Conservation (phyloP, 2,329 filamentous ascomycete genomes). For the Fusarium poae region DNA sequence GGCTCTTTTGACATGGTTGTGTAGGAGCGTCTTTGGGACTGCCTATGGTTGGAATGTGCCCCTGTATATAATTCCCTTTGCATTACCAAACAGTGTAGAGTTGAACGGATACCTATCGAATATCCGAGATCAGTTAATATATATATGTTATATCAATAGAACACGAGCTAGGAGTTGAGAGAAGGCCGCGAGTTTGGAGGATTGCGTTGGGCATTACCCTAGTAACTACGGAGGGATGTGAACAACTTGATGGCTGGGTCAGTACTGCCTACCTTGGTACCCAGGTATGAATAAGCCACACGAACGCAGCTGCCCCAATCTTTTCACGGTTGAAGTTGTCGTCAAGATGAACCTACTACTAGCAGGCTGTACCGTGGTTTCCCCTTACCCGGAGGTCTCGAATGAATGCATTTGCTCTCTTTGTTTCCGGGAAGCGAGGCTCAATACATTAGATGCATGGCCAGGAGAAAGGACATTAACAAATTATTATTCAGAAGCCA, state of each 20-base stretch:
- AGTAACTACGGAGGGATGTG: background rate
- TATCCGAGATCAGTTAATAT: background rate
- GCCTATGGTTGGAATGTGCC: background rate
- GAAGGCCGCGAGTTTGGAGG: background rate
- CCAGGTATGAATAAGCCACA: background rate
- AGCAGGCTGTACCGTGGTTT: background rate
- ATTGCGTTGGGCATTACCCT: background rate
- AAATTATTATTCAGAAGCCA: constrained; percentile 32
- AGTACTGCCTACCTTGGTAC: background rate
- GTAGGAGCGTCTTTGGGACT: background rate
- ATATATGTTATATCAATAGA: background rate
- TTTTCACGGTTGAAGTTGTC: background rate
- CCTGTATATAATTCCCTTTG: background rate
- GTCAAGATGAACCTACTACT: background rate
- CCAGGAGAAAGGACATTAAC: background rate
- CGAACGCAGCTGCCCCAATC: constrained; percentile 1
- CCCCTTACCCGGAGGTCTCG: too few species aligned
- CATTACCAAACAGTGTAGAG: background rate
- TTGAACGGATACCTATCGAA: background rate
- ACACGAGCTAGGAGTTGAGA: background rate
- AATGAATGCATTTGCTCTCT: background rate
- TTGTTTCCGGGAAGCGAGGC: background rate
- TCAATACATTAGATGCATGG: background rate
- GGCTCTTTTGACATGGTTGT: constrained; percentile 13
- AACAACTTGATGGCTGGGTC: background rate